Evolutionary conservation across 2,329 filamentous ascomycete genomes (phyloP), one percentile per base, ranked within the genome.

Genomic region (Fusarium illudens): DNA sequence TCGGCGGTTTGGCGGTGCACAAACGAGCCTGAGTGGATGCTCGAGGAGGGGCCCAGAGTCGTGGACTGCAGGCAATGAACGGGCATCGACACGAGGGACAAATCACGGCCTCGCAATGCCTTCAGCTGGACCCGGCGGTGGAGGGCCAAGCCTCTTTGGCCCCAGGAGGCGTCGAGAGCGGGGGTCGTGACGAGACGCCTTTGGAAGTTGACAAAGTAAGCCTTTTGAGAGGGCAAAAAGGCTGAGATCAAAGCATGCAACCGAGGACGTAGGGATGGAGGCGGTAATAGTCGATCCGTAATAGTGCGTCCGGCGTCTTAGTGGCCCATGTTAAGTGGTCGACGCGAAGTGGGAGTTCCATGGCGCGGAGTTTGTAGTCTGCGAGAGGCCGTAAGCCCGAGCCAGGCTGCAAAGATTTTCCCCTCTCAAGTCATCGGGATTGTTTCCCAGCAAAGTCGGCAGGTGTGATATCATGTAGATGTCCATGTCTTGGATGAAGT

Each of bases 311-410:
- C 52, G 50, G 32, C 17, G 29, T 36, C n/a, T 49, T 53, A 39
- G 29, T 39, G 51, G 27, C 27, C 34, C 17, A 51, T 39, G 44
- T 22, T 42, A 37, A 57, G 51, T 50, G 55, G 39, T 30, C 13
- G n/a, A 59, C 36, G 15, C 27, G 37, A 49, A 52, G 25, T 42
- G 37, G 19, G 20, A 56, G 37, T n/a, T 48, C 29, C 13, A 65
- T 34, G 48, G 44, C n/a, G 53, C 67, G 64, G 71, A 67, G 58
- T 69, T 71, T 72, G 46, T 34, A 32, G 54, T 55, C 52, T 54
- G 55, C 20, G 53, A 15, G 42, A 37, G 19, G 50, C 58, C 53
- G 42, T 63, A 72, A 73, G 56, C 39, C 71, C 64, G 67, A 62
- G 17, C 29, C 33, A 36, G 55, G 53, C n/a, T 30, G 11, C 17